A percentile compares a stretch with the other conserved stretches of the same genome.
Conservation (phyloP, 495 filamentous ascomycete species). For the Chaetomidium leptoderma region DNA sequence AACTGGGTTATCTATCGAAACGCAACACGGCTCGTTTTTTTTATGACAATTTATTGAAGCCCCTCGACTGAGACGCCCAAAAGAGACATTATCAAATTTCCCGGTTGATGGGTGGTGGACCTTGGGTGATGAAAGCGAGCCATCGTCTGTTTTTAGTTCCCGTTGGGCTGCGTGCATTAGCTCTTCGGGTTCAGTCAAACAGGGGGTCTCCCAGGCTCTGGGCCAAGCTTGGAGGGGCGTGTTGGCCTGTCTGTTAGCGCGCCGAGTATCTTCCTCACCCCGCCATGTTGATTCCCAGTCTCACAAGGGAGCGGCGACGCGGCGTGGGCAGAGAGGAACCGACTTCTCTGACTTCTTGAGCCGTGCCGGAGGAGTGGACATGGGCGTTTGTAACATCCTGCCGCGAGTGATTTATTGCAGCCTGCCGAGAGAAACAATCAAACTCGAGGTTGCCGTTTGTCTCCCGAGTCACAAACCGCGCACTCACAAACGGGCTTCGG, state of each 20-base stretch:
- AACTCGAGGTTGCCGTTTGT: neutral
- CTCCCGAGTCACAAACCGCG: neutral
- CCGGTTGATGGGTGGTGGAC: slow-evolving; percentile 23
- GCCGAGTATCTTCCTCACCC: neutral
- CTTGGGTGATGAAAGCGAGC: slow-evolving; percentile 20
- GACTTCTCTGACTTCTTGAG: no score
- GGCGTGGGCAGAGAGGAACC: no score
- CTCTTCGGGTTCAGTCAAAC: slow-evolving; percentile 19
- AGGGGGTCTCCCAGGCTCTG: slow-evolving; percentile 6
- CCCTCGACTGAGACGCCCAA: slow-evolving; percentile 17
- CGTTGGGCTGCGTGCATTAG: slow-evolving; percentile 33
- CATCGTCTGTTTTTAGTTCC: slow-evolving; percentile 28
- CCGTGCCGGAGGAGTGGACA: no score
- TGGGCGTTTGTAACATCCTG: no score
- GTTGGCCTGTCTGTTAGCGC: slow-evolving; percentile 4
- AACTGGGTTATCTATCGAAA: neutral
- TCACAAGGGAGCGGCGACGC: neutral
- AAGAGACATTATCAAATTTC: slow-evolving; percentile 27
- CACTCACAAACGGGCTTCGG: neutral
- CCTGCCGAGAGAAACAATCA: neutral
- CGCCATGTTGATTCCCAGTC: neutral
- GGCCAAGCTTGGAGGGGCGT: neutral
- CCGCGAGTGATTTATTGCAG: neutral
- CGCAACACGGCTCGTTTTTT: neutral
- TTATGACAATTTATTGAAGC: slow-evolving; percentile 17